Conservation (phyloP, 345 rosid genomes). For the Kernera saxatilis region DNA sequence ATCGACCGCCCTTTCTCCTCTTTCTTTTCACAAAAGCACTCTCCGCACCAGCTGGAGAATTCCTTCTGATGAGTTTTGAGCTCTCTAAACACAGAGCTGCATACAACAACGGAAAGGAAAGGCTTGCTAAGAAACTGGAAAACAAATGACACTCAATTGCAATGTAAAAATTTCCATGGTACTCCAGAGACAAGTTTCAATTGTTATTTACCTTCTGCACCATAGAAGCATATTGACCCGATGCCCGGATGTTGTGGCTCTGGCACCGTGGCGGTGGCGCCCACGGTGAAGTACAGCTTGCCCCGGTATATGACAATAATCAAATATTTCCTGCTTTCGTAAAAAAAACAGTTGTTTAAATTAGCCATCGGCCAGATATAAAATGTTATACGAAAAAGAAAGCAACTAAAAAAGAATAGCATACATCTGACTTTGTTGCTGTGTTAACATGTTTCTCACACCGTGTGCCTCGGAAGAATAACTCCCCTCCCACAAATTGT, state of each 20-base stretch:
- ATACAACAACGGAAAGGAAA: slow-evolving; percentile 4
- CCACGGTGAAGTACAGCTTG: slow-evolving; percentile 92
- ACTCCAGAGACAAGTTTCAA: not conserved
- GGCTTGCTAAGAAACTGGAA: slow-evolving; percentile 2
- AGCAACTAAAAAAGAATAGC: slow-evolving; percentile 20
- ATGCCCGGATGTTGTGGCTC: slow-evolving; percentile 84
- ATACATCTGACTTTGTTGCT: slow-evolving; percentile 69
- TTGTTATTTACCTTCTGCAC: slow-evolving; percentile 77
- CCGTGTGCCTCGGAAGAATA: slow-evolving; percentile 82
- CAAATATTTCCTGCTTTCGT: slow-evolving; percentile 61
- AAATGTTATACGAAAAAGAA: not conserved
- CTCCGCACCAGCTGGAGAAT: slow-evolving; percentile 88
- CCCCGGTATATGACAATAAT: slow-evolving; percentile 74
- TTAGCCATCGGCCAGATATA: not conserved
- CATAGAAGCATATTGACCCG: slow-evolving; percentile 84
- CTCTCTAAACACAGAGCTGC: slow-evolving; percentile 84
- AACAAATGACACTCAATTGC: not conserved
- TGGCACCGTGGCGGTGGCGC: slow-evolving; percentile 94
- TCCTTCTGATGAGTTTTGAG: slow-evolving; percentile 77
- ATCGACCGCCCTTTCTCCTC: slow-evolving; percentile 50
- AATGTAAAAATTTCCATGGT: not conserved
- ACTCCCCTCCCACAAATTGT: slow-evolving; percentile 82
- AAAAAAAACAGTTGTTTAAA: not conserved
- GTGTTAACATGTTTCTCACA: slow-evolving; percentile 94
- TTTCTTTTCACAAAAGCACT: slow-evolving; percentile 67